Base-by-base conservation (phyloP, 805 yeast species). In the Saccharomycopsis fodiens region DNA sequence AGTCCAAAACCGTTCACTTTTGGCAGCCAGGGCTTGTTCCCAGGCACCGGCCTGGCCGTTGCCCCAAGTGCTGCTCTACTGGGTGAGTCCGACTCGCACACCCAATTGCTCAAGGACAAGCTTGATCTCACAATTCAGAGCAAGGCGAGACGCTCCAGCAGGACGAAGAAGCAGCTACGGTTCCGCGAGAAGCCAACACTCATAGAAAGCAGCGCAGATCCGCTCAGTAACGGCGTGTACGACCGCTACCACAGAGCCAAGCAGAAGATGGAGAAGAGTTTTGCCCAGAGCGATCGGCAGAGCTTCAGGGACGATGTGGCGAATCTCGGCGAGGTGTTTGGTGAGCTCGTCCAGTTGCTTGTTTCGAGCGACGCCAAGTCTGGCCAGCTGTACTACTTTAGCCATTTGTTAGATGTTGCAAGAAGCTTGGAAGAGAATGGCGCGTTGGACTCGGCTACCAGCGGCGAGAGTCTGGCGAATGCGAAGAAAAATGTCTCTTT, bases 261-360 rank as follows among this genome's bases (percentile, higher is more conserved):
- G 17, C 22, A 42, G 22, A 51, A 53, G 34, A 47, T 44, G 12
- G 54, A 51, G 35, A 51, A 47, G 43, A 45, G 44, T 19, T 45
- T 48, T 34, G 49, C 52, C 7, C 45, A 36, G 15, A 15, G 31
- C 6, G 54, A 51, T 27, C 45, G 45, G 36, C 13, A 38, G 4
- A 48, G 45, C 17, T 51, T 47, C 19, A 15, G 43, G 1, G 52
- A 51, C 25, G 54, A 51, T n/a, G 34, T 51, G 12, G 16, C 17
- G 15, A 25, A 29, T 13, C 23, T 51, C 22, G 32, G 36, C 2
- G 27, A 17, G 10, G 16, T 23, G 19, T 46, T 51, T 17, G 21
- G 22, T 8, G 41, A 45, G 21, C 35, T 51, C 17, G 25, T 51
- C 20, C 17, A 27, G 3, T 22, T 50, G 7, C 32, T 50, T 15